A percentile compares a stretch with the other conserved stretches of the same genome.
Conservation (phyloP, 768 basidiomycete genomes). For the Trichaptum fuscoviolaceum region DNA sequence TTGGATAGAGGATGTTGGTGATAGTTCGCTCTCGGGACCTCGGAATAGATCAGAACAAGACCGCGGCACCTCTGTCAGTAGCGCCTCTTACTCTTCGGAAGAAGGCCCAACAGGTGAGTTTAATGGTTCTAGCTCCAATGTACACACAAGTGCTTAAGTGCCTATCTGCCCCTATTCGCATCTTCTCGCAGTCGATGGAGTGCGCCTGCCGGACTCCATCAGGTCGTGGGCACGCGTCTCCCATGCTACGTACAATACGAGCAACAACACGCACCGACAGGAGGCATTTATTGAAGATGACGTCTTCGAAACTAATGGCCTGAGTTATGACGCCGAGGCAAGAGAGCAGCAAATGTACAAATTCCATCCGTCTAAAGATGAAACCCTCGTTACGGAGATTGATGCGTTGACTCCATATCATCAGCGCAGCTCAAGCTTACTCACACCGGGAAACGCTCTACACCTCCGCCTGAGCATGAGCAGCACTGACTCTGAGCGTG, state of each 20-base stretch:
- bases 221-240: not conserved
- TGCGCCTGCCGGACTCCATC: not conserved
- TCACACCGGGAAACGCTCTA: not conserved
- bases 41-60: no score
- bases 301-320: not conserved
- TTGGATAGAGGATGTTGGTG: not conserved
- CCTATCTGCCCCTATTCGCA: not conserved
- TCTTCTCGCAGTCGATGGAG: not conserved
- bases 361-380: not conserved
- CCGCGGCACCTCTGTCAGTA: not conserved
- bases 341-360: not conserved
- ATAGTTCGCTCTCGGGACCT: no score
- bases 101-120: not conserved
- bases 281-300: not conserved
- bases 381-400: not conserved
- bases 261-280: not conserved
- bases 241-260: not conserved
- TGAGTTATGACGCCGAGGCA: not conserved
- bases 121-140: not conserved
- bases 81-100: not conserved
- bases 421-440: not conserved
- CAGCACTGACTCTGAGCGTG: not conserved
- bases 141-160: not conserved
- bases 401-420: not conserved
- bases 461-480: not conserved